These are phyloP conservation scores for Cladosporium oxysporum DNA, from an alignment of 2,329 filamentous ascomycete genomes.

Conservation along the genomic window DNA sequence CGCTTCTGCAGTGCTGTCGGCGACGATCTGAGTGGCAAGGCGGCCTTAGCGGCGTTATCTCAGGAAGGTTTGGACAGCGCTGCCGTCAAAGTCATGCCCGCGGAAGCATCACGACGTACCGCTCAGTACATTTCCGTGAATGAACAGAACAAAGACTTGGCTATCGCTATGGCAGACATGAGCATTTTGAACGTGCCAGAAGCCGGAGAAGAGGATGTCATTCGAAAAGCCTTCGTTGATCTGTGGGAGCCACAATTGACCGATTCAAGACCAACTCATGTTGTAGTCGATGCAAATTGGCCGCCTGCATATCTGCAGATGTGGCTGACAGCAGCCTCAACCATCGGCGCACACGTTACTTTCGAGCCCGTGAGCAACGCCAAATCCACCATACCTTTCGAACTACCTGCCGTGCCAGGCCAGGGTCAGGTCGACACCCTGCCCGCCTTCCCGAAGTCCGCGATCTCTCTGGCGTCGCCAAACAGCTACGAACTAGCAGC, in stretches of 20 bases:
- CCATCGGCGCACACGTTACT: constrained; percentile 61
- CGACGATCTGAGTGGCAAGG: constrained; percentile 74
- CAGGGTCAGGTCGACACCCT: constrained; percentile 18
- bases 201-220: constrained; percentile 29
- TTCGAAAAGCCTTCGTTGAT: constrained; percentile 47
- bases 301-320: constrained; percentile 62
- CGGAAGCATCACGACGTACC: constrained; percentile 61
- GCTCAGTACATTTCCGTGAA: constrained; percentile 93
- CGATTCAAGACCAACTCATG: constrained; percentile 66
- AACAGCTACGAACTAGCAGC: constrained; percentile 79
- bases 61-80: constrained; percentile 64
- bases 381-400: constrained; percentile 74
- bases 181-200: constrained; percentile 64
- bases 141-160: constrained; percentile 75
- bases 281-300: constrained; percentile 91
- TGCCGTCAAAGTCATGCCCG: constrained; percentile 56
- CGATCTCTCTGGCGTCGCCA: constrained; percentile 76
- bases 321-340: constrained; percentile 65
- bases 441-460: constrained; percentile 59
- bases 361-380: constrained; percentile 88
- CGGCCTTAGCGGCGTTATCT: constrained; percentile 67
- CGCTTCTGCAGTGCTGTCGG: constrained; percentile 79
- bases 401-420: constrained; percentile 29
- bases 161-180: constrained; percentile 97
- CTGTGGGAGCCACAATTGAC: constrained; percentile 64